Evolutionary conservation across 169 alveolate species (phyloP).

Genomic region (Eimeria falciformis): DNA sequence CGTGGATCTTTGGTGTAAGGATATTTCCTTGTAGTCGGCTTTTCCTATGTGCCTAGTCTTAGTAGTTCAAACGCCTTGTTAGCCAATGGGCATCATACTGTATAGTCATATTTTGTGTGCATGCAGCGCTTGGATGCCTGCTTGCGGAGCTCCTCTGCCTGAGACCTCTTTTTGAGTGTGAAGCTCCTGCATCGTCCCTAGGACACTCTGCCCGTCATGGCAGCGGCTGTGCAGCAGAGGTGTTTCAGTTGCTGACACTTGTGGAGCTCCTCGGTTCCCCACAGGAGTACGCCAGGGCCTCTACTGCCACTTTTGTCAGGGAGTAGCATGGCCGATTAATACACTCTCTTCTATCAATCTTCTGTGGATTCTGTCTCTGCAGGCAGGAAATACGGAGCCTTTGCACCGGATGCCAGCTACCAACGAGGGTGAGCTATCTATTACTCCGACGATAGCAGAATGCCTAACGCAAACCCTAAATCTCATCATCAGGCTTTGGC

Average conservation of each 20-base stretch:
- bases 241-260: conserved; percentile 6
- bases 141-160: conserved; percentile 60
- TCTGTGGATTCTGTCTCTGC: no score
- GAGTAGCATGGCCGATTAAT: no score
- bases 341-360: no score
- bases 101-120: neutral
- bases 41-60: no score
- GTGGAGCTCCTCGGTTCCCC: conserved; percentile 62
- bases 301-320: no score
- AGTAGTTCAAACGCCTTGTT: neutral
- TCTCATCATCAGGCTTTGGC: neutral
- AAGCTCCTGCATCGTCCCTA: neutral
- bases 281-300: no score
- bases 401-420: neutral
- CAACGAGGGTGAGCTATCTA: neutral
- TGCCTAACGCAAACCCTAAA: no score
- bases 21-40: no score
- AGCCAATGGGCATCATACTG: neutral
- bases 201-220: no score
- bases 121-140: conserved; percentile 53
- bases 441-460: no score
- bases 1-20: conserved; percentile 73
- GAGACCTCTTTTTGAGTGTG: conserved; percentile 58
- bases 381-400: neutral
- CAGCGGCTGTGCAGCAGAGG: conserved; percentile 12